Evolutionary conservation across 2,329 filamentous ascomycete species (phyloP), one percentile per base, ranked within the genome.

Genomic region (Berkeleyomyces basicola): DNA sequence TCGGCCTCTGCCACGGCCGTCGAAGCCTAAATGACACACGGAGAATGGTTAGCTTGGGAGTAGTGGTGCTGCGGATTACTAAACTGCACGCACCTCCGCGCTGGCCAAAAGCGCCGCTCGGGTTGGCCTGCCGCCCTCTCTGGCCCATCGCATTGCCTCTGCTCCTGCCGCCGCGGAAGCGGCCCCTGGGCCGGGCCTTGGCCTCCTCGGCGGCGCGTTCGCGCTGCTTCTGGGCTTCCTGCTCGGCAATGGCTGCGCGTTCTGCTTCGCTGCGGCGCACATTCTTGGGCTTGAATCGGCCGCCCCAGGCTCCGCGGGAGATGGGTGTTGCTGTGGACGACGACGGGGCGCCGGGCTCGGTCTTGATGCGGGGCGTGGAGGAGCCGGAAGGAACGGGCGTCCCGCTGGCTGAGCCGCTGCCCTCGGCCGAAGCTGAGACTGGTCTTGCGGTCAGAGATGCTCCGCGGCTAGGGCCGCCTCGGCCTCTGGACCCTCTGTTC

Each of bases 181-280:
- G 69, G 61, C 72, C 73, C 4, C 74, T 72, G 1, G 75, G 70
- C 67, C 74, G 66, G 4, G 72, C 72, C 60, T 70, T 70, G 23
- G 71, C 70, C 68, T 75, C 74, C 33, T 74, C 74, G 3, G 74
- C 74, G 3, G 72, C 73, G 58, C 73, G 71, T 58, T 75, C 73
- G 42, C 66, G 72, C 1, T 74, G 73, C 65, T 77, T 77, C 63
- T 75, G 71, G 61, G 74, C 72, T 65, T 77, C 75, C 61, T 75
- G 72, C 10, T 74, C 71, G 55, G 78, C 78, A 7, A 80, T 69
- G 59, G 67, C 74, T 61, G 78, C 76, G 68, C 78, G 72, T 60
- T 79, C 77, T 5, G 75, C 74, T 62, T 79, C 77, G 70, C 79
- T 77, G 74, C 78, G 72, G 61, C 78, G 74, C 58, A 79, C 68